These are phyloP conservation scores for Apiospora malaysiana DNA, from an alignment of 2,329 filamentous ascomycete genomes.

Conservation along the genomic window DNA sequence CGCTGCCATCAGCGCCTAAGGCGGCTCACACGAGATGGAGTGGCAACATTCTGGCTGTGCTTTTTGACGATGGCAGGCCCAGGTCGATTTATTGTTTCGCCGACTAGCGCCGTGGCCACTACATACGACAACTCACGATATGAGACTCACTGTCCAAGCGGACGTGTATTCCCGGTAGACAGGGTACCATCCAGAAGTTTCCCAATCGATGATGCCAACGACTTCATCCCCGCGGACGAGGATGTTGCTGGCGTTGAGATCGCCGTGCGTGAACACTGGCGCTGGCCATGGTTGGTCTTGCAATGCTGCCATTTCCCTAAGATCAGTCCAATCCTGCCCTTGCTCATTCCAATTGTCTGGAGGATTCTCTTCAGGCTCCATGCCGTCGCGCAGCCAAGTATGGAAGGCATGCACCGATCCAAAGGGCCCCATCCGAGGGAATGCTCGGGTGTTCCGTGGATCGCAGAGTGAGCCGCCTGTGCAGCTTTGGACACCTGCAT, in stretches of 20 bases:
- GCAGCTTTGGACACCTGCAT: constrained; percentile 32
- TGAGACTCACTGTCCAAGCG: constrained; percentile 27
- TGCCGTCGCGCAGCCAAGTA: constrained; percentile 36
- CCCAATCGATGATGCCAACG: constrained; percentile 33
- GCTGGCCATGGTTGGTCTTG: constrained; percentile 27
- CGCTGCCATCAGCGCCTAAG: no score
- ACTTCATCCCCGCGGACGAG: constrained; percentile 35
- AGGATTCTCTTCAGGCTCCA: constrained; percentile 29
- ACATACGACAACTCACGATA: no score
- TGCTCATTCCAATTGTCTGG: constrained; percentile 25
- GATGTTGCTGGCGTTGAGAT: constrained; percentile 39
- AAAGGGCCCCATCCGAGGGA: constrained; percentile 39
- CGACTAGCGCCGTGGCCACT: no score
- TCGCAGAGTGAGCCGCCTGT: constrained; percentile 33
- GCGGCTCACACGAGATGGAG: no score
- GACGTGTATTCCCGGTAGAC: constrained; percentile 32
- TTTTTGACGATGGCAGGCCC: no score
- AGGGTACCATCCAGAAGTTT: constrained; percentile 28
- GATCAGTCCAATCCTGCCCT: constrained; percentile 23
- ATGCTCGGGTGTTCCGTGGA: constrained; percentile 23
- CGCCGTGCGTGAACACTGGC: constrained; percentile 32
- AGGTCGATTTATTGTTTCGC: no score
- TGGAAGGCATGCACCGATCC: constrained; percentile 44
- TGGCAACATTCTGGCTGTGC: no score
- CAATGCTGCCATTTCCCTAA: constrained; percentile 33